phyloP scores from a whole-genome alignment of 2,329 filamentous ascomycete genomes.

The Ceratocystis cacaofunesta region DNA sequence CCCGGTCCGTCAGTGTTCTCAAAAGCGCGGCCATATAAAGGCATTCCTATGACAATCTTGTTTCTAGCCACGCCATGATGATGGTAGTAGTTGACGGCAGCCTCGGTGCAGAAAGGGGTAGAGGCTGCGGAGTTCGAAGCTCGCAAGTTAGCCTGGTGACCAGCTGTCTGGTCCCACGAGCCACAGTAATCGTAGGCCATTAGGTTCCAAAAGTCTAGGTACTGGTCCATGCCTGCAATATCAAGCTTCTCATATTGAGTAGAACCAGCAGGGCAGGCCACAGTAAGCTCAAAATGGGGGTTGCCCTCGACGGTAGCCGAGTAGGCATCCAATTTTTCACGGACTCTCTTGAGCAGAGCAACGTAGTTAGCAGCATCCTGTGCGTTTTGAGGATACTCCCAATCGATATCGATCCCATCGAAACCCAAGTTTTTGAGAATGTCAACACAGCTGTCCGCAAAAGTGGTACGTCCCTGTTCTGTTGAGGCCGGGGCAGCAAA shows the following conservation, averaged over 20 bases:
- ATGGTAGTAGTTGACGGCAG: conserved; percentile 58
- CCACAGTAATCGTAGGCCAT: conserved; percentile 88
- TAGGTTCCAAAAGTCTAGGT: conserved; percentile 61
- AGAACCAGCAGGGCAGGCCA: conserved; percentile 48
- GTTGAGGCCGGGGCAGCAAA: conserved; percentile 65
- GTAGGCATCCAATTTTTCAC: conserved; percentile 44
- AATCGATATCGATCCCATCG: conserved; percentile 54
- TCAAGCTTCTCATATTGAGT: conserved; percentile 49
- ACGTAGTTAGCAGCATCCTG: conserved; percentile 44
- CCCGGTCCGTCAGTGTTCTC: conserved; percentile 63
- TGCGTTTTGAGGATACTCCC: conserved; percentile 47
- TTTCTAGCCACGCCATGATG: conserved; percentile 44
- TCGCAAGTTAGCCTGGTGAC: conserved; percentile 71
- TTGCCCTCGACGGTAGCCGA: conserved; percentile 27
- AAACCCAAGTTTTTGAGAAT: conserved; percentile 72
- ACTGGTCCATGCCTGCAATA: conserved; percentile 47
- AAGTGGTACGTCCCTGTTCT: conserved; percentile 49
- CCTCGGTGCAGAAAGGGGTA: conserved; percentile 65
- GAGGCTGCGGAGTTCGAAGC: conserved; percentile 42
- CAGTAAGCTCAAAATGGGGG: conserved; percentile 47
- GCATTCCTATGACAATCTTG: conserved; percentile 85
- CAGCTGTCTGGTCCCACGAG: conserved; percentile 56
- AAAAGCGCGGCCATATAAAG: conserved; percentile 80
- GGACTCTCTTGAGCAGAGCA: conserved; percentile 41
- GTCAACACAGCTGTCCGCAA: conserved; percentile 59